A percentile compares a stretch with the other conserved stretches of the same genome.
phyloP scores from a whole-genome alignment of 768 basidiomycete species.

The Mycena floridula region DNA sequence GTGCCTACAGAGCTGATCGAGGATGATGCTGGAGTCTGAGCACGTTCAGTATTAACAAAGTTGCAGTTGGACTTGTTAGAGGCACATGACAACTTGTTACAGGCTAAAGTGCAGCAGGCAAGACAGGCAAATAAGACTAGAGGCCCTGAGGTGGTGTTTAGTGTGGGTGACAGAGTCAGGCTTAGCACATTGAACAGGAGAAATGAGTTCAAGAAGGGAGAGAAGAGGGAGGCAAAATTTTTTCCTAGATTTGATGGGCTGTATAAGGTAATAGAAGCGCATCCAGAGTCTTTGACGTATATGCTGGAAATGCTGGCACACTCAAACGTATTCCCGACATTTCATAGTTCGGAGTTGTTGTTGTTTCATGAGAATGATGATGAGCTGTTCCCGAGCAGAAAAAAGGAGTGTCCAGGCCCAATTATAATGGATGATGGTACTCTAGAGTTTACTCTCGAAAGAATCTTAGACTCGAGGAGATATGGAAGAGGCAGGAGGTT shows the following conservation, averaged over 20 bases:
- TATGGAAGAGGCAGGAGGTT: constrained; percentile 19
- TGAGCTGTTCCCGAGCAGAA: constrained; percentile 21
- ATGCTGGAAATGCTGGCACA: constrained; percentile 14
- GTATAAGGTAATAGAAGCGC: constrained; percentile 12
- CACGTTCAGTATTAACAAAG: no score
- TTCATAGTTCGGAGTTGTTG: constrained; percentile 25
- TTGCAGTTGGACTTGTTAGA: no score
- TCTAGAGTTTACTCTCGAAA: constrained; percentile 17
- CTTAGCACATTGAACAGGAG: constrained; percentile 19
- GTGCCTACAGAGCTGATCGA: constrained; percentile 7
- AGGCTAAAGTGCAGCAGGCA: constrained; percentile 20
- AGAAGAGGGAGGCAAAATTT: constrained; percentile 27
- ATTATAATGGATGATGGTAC: constrained; percentile 17
- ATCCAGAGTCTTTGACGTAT: constrained; percentile 14
- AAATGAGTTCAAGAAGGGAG: constrained; percentile 15
- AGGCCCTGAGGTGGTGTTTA: constrained; percentile 12
- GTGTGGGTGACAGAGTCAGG: constrained; percentile 23
- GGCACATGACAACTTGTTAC: constrained; percentile 20
- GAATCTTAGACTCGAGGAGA: constrained; percentile 18
- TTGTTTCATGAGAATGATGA: constrained; percentile 22
- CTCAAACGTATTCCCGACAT: constrained; percentile 19
- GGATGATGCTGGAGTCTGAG: no score
- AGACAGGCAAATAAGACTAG: no score
- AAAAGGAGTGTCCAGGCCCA: constrained; percentile 10
- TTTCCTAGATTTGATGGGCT: constrained; percentile 27